A percentile compares a stretch with the other conserved stretches of the same genome.
These are phyloP conservation scores for Guyanaporus albipodus DNA, from an alignment of 768 basidiomycete species.

Conservation along the genomic window DNA sequence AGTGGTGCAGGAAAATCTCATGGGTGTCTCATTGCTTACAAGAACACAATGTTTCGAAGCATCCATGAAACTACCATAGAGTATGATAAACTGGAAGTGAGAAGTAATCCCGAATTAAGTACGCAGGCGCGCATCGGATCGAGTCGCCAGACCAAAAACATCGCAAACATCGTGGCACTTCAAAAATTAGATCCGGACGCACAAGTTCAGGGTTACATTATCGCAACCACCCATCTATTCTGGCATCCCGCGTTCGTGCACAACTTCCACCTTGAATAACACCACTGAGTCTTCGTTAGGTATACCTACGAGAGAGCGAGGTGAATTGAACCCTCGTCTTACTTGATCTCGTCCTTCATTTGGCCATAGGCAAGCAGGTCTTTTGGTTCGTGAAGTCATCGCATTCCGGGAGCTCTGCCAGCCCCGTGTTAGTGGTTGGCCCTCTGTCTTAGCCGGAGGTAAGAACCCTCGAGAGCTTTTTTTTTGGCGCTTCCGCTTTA, in stretches of 20 bases:
- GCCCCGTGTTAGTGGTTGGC: slow-evolving; percentile 60
- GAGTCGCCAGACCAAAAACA: slow-evolving; percentile 74
- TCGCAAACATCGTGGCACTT: slow-evolving; percentile 72
- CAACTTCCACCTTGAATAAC: background rate
- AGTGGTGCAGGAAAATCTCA: slow-evolving; percentile 76
- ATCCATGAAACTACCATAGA: slow-evolving; percentile 46
- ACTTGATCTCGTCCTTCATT: background rate
- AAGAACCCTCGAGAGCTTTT: slow-evolving; percentile 1
- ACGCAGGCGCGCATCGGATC: slow-evolving; percentile 42
- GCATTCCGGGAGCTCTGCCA: slow-evolving; percentile 48
- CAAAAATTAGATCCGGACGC: slow-evolving; percentile 35
- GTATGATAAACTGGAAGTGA: slow-evolving; percentile 67
- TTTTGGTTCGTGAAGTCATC: slow-evolving; percentile 63
- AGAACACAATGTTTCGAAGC: slow-evolving; percentile 45
- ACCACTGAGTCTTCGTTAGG: slow-evolving; percentile 6
- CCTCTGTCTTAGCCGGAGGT: slow-evolving; percentile 85
- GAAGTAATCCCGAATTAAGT: slow-evolving; percentile 32
- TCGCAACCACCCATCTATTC: slow-evolving; percentile 91
- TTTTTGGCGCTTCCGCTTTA: background rate
- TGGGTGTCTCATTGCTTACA: slow-evolving; percentile 81
- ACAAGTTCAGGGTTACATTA: slow-evolving; percentile 51
- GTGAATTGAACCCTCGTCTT: slow-evolving; percentile 36
- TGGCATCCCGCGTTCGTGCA: slow-evolving; percentile 82
- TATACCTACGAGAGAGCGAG: slow-evolving; percentile 80
- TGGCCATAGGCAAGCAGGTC: slow-evolving; percentile 62